Base-by-base conservation (phyloP, 768 basidiomycete genomes). In the Boletus fagicola region DNA sequence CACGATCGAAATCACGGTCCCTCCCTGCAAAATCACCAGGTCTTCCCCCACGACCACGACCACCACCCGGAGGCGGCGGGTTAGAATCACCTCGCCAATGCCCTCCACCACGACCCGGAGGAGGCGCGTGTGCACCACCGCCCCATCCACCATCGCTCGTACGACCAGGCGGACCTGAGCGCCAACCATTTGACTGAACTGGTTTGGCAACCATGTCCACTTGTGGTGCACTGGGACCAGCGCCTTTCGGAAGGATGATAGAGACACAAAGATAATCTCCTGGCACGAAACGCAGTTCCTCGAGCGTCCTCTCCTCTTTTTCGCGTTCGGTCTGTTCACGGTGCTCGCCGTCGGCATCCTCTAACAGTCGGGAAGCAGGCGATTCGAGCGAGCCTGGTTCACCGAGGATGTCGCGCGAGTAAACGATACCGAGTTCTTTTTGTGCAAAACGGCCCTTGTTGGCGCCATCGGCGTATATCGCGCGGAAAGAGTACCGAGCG, bases 391-490 rank as follows among this genome's bases (percentile, higher is more conserved):
- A 72, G 35, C 89, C 89, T 4, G 88, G 86, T 69, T 91, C 90
- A 48, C 90, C 90, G 3, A 91, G 81, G 61, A 92, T 88, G 72
- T 92, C 92, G 60, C 90, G 85, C 44, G 90, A 89, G 71, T 90
- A 88, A 39, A 93, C 86, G 65, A 81, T 81, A 28, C 91, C 91
- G 43, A 93, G 82, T 43, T 93, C 91, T 74, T 92, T 92, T 68
- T 83, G 81, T 0, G 84, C 76, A 61, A 86, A 88, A 16, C 83
- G 81, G 6, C 90, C 90, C 61, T 86, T 84, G 70, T 83, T 83
- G 7, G 82, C 79, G 10, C 84, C 77, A 68, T 92, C 91, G 5
- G 88, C 88, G 60, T 87, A 92, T 49, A 92, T 82, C 10, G 88
- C 83, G 39, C 87, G 82, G 79, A 93, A 93, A 9, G 84, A 83